A percentile compares a stretch with the other conserved stretches of the same genome.
Evolutionary conservation across 2,329 filamentous ascomycete genomes (phyloP).

Genomic region (Aspergillus felis): DNA sequence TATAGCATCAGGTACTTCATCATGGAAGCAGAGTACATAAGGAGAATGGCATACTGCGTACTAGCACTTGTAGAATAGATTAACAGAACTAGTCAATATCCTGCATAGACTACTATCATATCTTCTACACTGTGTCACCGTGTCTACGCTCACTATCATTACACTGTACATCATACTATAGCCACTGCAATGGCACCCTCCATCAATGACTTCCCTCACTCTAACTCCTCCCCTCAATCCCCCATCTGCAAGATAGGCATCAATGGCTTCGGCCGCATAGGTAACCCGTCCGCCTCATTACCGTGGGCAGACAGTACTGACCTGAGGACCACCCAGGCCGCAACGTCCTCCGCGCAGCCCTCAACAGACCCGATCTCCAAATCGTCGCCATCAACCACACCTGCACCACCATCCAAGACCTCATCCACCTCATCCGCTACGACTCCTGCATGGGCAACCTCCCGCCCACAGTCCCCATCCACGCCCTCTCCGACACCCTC

Average conservation of each 20-base stretch:
- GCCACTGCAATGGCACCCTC: conserved; percentile 16
- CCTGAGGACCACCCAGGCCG: conserved; percentile 46
- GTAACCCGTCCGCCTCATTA: conserved; percentile 6
- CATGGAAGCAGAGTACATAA: background rate
- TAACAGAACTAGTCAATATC: too few species aligned
- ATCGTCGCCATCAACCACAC: conserved; percentile 29
- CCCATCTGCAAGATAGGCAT: conserved; percentile 68
- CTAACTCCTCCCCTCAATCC: conserved; percentile 4
- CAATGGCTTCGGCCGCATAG: conserved; percentile 96
- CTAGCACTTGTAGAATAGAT: background rate
- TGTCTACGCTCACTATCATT: too few species aligned
- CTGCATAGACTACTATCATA: background rate
- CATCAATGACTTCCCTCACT: conserved; percentile 18
- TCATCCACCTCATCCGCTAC: conserved; percentile 27
- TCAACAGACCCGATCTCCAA: conserved; percentile 21
- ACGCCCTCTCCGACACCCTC: conserved; percentile 83
- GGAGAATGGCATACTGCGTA: background rate
- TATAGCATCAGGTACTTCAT: background rate
- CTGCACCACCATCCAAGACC: conserved; percentile 24
- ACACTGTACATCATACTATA: too few species aligned
- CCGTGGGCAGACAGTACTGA: background rate
- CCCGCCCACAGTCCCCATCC: conserved; percentile 89
- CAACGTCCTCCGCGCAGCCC: conserved; percentile 51
- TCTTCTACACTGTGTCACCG: too few species aligned
- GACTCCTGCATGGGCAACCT: conserved; percentile 68